Evolutionary conservation across 2,329 filamentous ascomycete genomes (phyloP).

Genomic region (Trichophyton benhamiae): DNA sequence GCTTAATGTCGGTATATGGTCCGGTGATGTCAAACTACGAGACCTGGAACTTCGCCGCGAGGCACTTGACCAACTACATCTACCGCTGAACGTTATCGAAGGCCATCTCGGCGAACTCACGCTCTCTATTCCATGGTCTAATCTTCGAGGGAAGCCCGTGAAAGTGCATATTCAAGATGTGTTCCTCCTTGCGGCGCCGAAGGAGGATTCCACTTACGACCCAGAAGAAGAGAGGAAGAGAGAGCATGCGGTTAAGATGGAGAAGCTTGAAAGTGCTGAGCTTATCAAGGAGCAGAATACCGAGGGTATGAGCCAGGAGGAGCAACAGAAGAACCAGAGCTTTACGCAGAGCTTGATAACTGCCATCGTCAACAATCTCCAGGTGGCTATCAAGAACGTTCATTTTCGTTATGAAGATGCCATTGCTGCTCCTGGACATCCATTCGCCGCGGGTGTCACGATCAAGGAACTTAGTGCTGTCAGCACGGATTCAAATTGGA

Average conservation of each 20-base stretch:
- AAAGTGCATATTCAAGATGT: slow-evolving; percentile 95
- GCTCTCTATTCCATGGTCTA: slow-evolving; percentile 92
- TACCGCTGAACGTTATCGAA: slow-evolving; percentile 92
- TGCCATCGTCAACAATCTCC: slow-evolving; percentile 95
- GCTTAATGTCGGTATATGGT: slow-evolving; percentile 98
- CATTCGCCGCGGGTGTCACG: slow-evolving; percentile 84
- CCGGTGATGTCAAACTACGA: slow-evolving; percentile 87
- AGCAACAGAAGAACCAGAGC: slow-evolving; percentile 94
- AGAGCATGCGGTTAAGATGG: slow-evolving; percentile 89
- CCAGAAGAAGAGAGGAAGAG: slow-evolving; percentile 81
- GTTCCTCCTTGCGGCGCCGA: slow-evolving; percentile 85
- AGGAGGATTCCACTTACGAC: slow-evolving; percentile 87
- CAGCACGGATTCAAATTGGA: slow-evolving; percentile 90
- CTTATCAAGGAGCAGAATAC: slow-evolving; percentile 80
- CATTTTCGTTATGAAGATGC: slow-evolving; percentile 97
- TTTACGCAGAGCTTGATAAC: slow-evolving; percentile 91
- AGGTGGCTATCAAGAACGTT: slow-evolving; percentile 96
- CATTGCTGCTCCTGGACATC: slow-evolving; percentile 85
- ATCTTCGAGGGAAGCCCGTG: slow-evolving; percentile 84
- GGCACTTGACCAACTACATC: slow-evolving; percentile 89
- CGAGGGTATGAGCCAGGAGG: slow-evolving; percentile 88
- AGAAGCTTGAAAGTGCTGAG: slow-evolving; percentile 94
- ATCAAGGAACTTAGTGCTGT: slow-evolving; percentile 94
- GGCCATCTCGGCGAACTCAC: slow-evolving; percentile 88
- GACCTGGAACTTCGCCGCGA: slow-evolving; percentile 87